A percentile compares a stretch with the other conserved stretches of the same genome.
phyloP scores from a whole-genome alignment of 1,284 basidiomycete species.

The Pseudozyma sp. region DNA sequence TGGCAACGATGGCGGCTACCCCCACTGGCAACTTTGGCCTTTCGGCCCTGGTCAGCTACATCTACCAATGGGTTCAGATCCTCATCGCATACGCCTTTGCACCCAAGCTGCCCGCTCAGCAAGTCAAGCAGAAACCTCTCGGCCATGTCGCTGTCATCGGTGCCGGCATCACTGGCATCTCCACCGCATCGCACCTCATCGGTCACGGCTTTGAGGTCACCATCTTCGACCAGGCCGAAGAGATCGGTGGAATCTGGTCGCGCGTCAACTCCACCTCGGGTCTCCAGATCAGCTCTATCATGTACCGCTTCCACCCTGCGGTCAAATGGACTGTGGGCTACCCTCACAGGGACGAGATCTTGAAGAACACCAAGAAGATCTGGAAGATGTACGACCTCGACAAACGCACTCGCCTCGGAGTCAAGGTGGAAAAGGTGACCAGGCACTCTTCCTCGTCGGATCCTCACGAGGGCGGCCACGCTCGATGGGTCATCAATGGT shows the following conservation, averaged over 20 bases:
- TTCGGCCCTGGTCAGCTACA: slow-evolving; percentile 34
- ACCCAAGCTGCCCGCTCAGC: slow-evolving; percentile 50
- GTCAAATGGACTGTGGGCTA: slow-evolving; percentile 69
- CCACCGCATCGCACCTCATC: slow-evolving; percentile 67
- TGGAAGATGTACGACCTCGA: slow-evolving; percentile 75
- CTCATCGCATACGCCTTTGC: slow-evolving; percentile 58
- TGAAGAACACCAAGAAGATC: slow-evolving; percentile 73
- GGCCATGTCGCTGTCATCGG: slow-evolving; percentile 69
- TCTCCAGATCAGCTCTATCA: slow-evolving; percentile 75
- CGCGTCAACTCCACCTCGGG: slow-evolving; percentile 75
- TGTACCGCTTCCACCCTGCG: slow-evolving; percentile 68
- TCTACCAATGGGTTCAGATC: slow-evolving; percentile 63
- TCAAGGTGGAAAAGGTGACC: slow-evolving; percentile 63
- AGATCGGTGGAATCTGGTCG: slow-evolving; percentile 74
- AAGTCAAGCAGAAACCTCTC: slow-evolving; percentile 49
- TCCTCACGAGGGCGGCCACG: slow-evolving; percentile 68
- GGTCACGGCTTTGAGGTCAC: slow-evolving; percentile 67
- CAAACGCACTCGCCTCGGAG: slow-evolving; percentile 72
- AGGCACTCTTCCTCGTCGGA: slow-evolving; percentile 65
- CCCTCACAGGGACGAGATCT: slow-evolving; percentile 75
- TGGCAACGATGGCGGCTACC: slow-evolving; percentile 21
- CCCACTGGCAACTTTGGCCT: slow-evolving; percentile 24
- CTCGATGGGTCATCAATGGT: slow-evolving; percentile 73
- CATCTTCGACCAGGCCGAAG: slow-evolving; percentile 65
- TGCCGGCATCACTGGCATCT: slow-evolving; percentile 68